Percentiles rank a stretch among this genome's conserved stretches.
These are phyloP conservation scores for Silene uniflora DNA, from an alignment of 148 eudicot genomes.

Conservation along the genomic window DNA sequence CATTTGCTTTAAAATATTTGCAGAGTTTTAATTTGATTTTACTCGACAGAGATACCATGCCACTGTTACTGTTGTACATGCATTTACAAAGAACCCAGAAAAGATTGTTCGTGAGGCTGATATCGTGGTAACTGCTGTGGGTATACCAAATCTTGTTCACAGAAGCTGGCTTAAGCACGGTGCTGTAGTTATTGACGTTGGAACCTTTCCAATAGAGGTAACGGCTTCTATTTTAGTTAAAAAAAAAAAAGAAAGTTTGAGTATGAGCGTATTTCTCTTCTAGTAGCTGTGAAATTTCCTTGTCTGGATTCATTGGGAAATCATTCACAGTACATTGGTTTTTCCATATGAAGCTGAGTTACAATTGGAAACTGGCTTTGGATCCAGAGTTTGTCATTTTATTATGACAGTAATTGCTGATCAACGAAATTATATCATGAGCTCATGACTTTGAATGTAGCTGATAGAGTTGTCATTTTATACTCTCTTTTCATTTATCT, in stretches of 20 bases:
- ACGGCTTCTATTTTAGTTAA: neutral
- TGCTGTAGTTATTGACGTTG: slow-evolving; percentile 71
- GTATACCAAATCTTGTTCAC: slow-evolving; percentile 71
- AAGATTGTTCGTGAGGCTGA: slow-evolving; percentile 59
- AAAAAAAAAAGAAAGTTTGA: neutral
- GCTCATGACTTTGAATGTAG: neutral
- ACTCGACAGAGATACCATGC: slow-evolving; percentile 68
- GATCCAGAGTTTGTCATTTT: neutral
- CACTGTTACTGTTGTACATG: slow-evolving; percentile 64
- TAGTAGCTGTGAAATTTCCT: neutral
- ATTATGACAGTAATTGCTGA: neutral
- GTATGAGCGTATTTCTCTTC: neutral
- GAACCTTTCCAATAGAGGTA: slow-evolving; percentile 72
- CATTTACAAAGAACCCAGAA: slow-evolving; percentile 54
- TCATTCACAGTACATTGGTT: too few relatives aligned
- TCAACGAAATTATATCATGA: too few relatives aligned
- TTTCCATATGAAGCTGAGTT: too few relatives aligned
- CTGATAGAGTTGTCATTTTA: neutral
- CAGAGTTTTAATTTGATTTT: slow-evolving; percentile 12
- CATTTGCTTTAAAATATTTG: neutral
- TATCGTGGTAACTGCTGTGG: slow-evolving; percentile 64
- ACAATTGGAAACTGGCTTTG: neutral
- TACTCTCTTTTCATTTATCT: neutral
- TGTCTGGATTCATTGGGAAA: neutral
- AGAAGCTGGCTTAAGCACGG: slow-evolving; percentile 79